phyloP scores from a whole-genome alignment of 2,329 filamentous ascomycete species.

The Colletotrichum horii region DNA sequence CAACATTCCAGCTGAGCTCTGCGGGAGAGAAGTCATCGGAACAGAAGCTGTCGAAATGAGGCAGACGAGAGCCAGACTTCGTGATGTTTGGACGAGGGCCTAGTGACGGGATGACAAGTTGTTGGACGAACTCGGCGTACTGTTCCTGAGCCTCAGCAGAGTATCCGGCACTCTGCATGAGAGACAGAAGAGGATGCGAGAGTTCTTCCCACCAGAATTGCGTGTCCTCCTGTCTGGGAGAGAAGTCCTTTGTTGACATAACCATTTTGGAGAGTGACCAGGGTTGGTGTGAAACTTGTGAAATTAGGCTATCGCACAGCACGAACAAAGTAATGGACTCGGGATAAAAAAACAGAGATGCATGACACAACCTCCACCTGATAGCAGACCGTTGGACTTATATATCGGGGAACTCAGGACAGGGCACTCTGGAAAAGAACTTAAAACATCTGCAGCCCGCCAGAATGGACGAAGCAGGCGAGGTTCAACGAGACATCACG shows the following conservation, averaged over 20 bases:
- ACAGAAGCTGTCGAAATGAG: constrained; percentile 17
- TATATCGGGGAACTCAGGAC: background rate
- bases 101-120: constrained; percentile 5
- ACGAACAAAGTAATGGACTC: background rate
- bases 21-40: constrained; percentile 39
- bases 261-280: background rate
- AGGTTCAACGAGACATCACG: background rate
- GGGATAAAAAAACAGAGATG: background rate
- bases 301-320: background rate
- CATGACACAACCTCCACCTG: background rate
- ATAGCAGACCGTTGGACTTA: background rate
- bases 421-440: background rate
- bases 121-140: constrained; percentile 3
- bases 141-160: background rate
- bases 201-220: constrained; percentile 4
- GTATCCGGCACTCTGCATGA: constrained; percentile 18
- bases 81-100: background rate
- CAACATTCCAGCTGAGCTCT: constrained; percentile 42
- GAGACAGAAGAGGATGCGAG: constrained; percentile 2
- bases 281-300: background rate
- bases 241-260: background rate
- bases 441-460: background rate
- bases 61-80: background rate
- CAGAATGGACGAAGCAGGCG: background rate
- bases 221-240: background rate